Evolutionary conservation across 108 stramenopile genomes (phyloP).

Genomic region (Phaeodactylum tricornutum): DNA sequence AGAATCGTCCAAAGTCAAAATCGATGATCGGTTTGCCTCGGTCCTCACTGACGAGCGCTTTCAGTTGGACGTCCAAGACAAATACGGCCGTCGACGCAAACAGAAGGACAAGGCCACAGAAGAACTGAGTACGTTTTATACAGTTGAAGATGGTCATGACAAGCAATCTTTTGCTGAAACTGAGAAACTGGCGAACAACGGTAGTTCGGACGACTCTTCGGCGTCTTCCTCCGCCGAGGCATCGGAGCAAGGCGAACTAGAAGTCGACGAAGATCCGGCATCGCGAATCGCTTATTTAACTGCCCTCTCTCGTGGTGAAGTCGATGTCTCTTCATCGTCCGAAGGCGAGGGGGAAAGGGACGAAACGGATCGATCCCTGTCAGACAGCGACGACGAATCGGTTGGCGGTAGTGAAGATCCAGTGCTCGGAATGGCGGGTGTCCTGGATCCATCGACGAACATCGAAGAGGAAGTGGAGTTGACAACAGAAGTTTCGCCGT

Average conservation of each 20-base stretch:
- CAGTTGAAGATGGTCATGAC: constrained; percentile 15
- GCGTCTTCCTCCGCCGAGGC: no score
- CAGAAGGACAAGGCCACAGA: constrained; percentile 19
- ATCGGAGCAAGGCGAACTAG: no score
- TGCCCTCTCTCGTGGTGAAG: constrained; percentile 86
- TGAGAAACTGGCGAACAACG: background rate
- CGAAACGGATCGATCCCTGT: constrained; percentile 30
- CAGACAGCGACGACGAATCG: constrained; percentile 27
- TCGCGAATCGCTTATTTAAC: constrained; percentile 90
- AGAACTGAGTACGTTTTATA: constrained; percentile 50
- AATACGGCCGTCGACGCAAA: constrained; percentile 58
- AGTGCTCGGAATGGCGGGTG: constrained; percentile 51
- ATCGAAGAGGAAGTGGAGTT: constrained; percentile 31
- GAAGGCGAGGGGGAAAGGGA: constrained; percentile 20
- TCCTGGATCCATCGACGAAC: constrained; percentile 54
- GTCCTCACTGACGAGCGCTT: constrained; percentile 68
- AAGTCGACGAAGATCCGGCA: constrained; percentile 51
- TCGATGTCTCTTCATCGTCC: constrained; percentile 57
- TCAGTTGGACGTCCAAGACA: constrained; percentile 53
- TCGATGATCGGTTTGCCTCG: constrained; percentile 80
- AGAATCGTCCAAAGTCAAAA: constrained; percentile 31
- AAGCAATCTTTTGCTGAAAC: constrained; percentile 9
- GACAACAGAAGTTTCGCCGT: constrained; percentile 46
- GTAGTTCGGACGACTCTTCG: constrained; percentile 5
- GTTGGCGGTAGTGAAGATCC: constrained; percentile 35